A percentile compares a stretch with the other conserved stretches of the same genome.
Evolutionary conservation across 805 yeast species (phyloP).

Genomic region (Cyberlindnera meyerae): DNA sequence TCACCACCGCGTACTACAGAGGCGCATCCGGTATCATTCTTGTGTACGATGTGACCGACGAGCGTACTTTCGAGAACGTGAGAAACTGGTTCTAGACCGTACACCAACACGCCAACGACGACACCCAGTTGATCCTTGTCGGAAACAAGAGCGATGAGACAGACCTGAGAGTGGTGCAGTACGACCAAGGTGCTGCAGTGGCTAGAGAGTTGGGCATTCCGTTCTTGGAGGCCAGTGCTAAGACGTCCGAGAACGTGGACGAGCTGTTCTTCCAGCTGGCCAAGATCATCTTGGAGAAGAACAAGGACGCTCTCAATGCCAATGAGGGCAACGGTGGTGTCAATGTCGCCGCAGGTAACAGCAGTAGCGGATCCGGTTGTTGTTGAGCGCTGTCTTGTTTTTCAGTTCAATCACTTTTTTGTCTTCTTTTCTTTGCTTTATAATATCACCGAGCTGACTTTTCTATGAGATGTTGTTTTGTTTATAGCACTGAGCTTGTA

Average conservation of each 20-base stretch:
- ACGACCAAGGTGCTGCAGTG: slow-evolving; percentile 85
- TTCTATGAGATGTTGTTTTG: no score
- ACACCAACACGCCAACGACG: slow-evolving; percentile 93
- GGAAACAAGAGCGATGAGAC: slow-evolving; percentile 95
- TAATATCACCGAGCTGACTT: no score
- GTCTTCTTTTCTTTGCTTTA: background rate
- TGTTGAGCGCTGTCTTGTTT: slow-evolving; percentile 1
- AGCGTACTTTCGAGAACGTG: slow-evolving; percentile 87
- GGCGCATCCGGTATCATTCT: slow-evolving; percentile 86
- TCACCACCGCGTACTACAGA: slow-evolving; percentile 87
- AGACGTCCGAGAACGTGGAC: slow-evolving; percentile 87
- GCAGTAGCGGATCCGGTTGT: slow-evolving; percentile 7
- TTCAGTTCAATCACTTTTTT: no score
- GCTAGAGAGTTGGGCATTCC: slow-evolving; percentile 86
- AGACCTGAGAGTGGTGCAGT: slow-evolving; percentile 78
- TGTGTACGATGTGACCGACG: slow-evolving; percentile 82
- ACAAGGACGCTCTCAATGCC: slow-evolving; percentile 36
- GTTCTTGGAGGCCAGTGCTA: slow-evolving; percentile 94
- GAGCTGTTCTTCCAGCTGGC: slow-evolving; percentile 89
- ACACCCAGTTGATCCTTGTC: slow-evolving; percentile 88
- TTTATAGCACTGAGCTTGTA: no score
- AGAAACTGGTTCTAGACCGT: slow-evolving; percentile 95
- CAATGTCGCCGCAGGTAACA: slow-evolving; percentile 16
- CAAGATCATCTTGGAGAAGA: slow-evolving; percentile 76
- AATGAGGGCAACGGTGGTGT: slow-evolving; percentile 23